Evolutionary conservation across 2,329 filamentous ascomycete species (phyloP).

Genomic region (Xenoacremonium recifei): DNA sequence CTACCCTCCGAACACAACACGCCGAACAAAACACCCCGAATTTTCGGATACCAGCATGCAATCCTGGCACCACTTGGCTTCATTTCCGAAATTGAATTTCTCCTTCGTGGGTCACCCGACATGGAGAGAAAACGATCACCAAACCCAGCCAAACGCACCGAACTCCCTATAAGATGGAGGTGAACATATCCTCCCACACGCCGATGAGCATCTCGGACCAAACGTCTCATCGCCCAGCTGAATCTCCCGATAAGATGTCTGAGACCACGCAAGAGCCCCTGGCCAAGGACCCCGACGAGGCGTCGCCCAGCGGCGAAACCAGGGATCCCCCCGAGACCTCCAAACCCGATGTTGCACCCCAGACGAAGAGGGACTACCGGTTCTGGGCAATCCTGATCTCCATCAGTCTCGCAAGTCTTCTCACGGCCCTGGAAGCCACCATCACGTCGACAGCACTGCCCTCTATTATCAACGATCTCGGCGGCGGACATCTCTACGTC

Average conservation of each 20-base stretch:
- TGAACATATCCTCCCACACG: too few species aligned
- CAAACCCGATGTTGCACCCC: background rate
- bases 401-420: slow-evolving; percentile 19
- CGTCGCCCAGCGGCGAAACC: background rate
- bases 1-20: slow-evolving; percentile 2
- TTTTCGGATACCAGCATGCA: background rate
- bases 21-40: background rate
- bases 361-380: slow-evolving; percentile 4
- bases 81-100: background rate
- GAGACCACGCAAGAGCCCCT: background rate
- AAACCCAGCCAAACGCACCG: too few species aligned
- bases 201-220: too few species aligned
- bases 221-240: background rate
- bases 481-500: slow-evolving; percentile 18
- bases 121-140: too few species aligned
- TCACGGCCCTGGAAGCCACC: slow-evolving; percentile 25
- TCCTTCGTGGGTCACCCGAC: too few species aligned
- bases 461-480: slow-evolving; percentile 18
- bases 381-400: slow-evolving; percentile 22
- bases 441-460: slow-evolving; percentile 32
- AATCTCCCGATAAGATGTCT: background rate
- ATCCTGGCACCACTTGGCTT: background rate
- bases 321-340: background rate
- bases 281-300: background rate
- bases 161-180: too few species aligned